Evolutionary conservation across 139 green algal species (phyloP).

Genomic region (Chlorokybus atmophyticus): DNA sequence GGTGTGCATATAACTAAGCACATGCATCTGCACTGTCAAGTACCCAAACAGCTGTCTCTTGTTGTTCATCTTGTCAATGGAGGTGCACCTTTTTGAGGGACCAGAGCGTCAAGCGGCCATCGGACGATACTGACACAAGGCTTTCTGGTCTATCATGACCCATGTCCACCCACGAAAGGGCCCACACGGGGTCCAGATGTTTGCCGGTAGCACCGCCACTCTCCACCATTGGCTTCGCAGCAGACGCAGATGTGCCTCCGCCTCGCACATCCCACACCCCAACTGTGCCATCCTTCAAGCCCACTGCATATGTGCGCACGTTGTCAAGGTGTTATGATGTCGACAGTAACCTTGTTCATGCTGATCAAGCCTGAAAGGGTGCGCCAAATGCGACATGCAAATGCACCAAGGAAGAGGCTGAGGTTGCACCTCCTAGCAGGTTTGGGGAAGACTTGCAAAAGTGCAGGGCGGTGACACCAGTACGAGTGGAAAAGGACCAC

Average conservation of each 20-base stretch:
- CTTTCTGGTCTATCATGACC: conserved; percentile 53
- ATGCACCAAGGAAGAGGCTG: not conserved
- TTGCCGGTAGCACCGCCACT: conserved; percentile 37
- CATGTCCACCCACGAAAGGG: conserved; percentile 53
- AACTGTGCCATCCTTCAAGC: conserved; percentile 51
- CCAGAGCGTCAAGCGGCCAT: conserved; percentile 68
- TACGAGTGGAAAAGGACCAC: conserved; percentile 38
- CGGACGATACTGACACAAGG: conserved; percentile 71
- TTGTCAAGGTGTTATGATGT: too few relatives aligned
- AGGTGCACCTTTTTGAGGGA: conserved; percentile 44
- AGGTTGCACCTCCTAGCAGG: conserved; percentile 32
- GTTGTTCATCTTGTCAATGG: too few relatives aligned
- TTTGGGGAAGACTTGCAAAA: conserved; percentile 42
- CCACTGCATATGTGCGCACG: too few relatives aligned
- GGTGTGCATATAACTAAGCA: conserved; percentile 30
- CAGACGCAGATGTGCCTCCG: not conserved
- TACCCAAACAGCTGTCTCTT: too few relatives aligned
- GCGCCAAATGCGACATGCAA: too few relatives aligned
- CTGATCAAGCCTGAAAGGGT: too few relatives aligned
- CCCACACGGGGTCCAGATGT: conserved; percentile 41
- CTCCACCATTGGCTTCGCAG: conserved; percentile 37
- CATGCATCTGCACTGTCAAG: not conserved
- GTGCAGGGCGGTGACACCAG: conserved; percentile 53
- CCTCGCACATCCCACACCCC: conserved; percentile 54
- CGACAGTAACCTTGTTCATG: too few relatives aligned